Evolutionary conservation across 495 filamentous ascomycete species (phyloP).

Genomic region (Neurospora sp.): DNA sequence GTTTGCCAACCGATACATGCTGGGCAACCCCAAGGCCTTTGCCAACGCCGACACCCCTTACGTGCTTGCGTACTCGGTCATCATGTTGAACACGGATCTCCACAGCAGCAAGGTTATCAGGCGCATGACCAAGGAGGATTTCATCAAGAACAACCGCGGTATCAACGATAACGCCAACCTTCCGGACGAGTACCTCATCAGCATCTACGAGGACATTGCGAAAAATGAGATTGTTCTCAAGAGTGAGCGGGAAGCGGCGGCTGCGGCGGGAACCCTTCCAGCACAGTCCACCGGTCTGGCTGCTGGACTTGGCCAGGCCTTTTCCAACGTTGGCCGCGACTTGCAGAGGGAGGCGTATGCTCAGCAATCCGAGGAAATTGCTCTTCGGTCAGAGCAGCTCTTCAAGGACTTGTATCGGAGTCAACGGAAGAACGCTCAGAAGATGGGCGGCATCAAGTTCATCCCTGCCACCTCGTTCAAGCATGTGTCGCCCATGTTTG

Average conservation of each 20-base stretch:
- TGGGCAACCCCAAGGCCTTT: constrained; percentile 92
- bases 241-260: constrained; percentile 79
- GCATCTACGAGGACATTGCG: constrained; percentile 87
- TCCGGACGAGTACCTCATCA: constrained; percentile 80
- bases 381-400: constrained; percentile 55
- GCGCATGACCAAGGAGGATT: constrained; percentile 92
- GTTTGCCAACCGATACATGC: constrained; percentile 91
- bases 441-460: constrained; percentile 56
- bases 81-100: constrained; percentile 92
- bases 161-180: constrained; percentile 96
- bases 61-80: constrained; percentile 89
- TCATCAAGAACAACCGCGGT: constrained; percentile 96
- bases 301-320: constrained; percentile 76
- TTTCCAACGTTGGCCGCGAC: constrained; percentile 84
- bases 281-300: constrained; percentile 61
- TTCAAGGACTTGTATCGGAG: constrained; percentile 83
- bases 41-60: constrained; percentile 98
- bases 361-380: constrained; percentile 89
- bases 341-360: constrained; percentile 87
- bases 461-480: constrained; percentile 87
- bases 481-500: constrained; percentile 97
- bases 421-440: constrained; percentile 66
- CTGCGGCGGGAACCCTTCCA: constrained; percentile 53
- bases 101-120: constrained; percentile 79
- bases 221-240: constrained; percentile 90